Conservation (phyloP, 1,284 basidiomycete species). For the Microbotryum intermedium region DNA sequence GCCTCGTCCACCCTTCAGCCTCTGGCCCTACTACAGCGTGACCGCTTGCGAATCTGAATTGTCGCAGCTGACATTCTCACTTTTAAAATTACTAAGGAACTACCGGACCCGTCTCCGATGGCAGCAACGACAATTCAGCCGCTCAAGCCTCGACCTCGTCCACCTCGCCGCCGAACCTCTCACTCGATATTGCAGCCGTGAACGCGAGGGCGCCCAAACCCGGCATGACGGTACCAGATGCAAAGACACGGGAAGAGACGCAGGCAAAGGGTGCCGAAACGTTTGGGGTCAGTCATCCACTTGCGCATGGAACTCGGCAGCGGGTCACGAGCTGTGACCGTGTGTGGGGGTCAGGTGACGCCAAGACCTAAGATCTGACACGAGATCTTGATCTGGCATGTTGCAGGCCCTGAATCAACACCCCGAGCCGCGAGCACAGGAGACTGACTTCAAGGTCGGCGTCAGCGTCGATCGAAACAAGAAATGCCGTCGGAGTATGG, state of each 20-base stretch:
- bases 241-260: constrained; percentile 11
- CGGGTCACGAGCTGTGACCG: too few species aligned
- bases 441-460: constrained; percentile 48
- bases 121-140: too few species aligned
- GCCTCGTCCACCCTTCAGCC: too few species aligned
- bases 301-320: not conserved
- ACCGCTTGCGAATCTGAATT: too few species aligned
- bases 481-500: constrained; percentile 87
- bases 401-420: not conserved
- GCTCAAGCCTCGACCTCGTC: not conserved
- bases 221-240: constrained; percentile 15
- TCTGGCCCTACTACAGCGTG: too few species aligned
- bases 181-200: not conserved
- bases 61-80: too few species aligned
- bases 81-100: too few species aligned
- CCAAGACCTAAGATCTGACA: not conserved
- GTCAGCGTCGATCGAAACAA: constrained; percentile 76
- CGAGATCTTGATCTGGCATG: not conserved
- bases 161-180: not conserved
- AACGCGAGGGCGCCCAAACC: not conserved
- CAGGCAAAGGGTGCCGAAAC: constrained; percentile 18
- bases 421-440: not conserved
- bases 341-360: not conserved
- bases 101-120: too few species aligned
- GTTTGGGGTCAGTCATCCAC: constrained; percentile 6